Evolutionary conservation across 2,329 filamentous ascomycete genomes (phyloP).

Genomic region (Hymenoscyphus repandus): DNA sequence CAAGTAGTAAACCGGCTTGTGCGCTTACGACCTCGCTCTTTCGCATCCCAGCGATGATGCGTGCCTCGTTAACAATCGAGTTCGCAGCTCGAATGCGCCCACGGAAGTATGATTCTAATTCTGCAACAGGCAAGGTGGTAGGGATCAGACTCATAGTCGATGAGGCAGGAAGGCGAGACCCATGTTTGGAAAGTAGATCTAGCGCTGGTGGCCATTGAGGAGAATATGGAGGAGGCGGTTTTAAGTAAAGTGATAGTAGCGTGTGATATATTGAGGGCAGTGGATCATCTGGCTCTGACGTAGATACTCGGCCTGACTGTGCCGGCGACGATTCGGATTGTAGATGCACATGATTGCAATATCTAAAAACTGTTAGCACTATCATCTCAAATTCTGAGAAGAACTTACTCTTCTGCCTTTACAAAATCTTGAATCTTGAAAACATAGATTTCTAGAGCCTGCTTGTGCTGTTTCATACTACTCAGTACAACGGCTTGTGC

Average conservation of each 20-base stretch:
- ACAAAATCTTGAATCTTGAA: conserved; percentile 83
- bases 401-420: conserved; percentile 84
- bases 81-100: conserved; percentile 85
- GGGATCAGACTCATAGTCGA: conserved; percentile 86
- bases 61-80: conserved; percentile 71
- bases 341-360: conserved; percentile 84
- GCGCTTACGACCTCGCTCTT: conserved; percentile 75
- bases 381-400: neutral
- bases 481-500: conserved; percentile 84
- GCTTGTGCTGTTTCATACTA: conserved; percentile 92
- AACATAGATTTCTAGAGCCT: conserved; percentile 95
- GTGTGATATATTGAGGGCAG: conserved; percentile 84
- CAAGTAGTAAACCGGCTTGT: conserved; percentile 68
- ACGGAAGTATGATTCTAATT: conserved; percentile 86
- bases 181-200: conserved; percentile 83
- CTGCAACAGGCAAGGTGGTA: conserved; percentile 66
- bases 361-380: conserved; percentile 40
- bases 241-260: conserved; percentile 82
- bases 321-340: conserved; percentile 39
- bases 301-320: conserved; percentile 33
- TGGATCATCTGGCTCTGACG: conserved; percentile 45
- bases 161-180: conserved; percentile 80
- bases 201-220: conserved; percentile 75
- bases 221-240: conserved; percentile 67
- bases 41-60: conserved; percentile 70